Percentiles rank a stretch among this genome's conserved stretches.
These are phyloP conservation scores for Arthrobotrys pseudoclavata DNA, from an alignment of 2,329 filamentous ascomycete genomes.

Conservation along the genomic window DNA sequence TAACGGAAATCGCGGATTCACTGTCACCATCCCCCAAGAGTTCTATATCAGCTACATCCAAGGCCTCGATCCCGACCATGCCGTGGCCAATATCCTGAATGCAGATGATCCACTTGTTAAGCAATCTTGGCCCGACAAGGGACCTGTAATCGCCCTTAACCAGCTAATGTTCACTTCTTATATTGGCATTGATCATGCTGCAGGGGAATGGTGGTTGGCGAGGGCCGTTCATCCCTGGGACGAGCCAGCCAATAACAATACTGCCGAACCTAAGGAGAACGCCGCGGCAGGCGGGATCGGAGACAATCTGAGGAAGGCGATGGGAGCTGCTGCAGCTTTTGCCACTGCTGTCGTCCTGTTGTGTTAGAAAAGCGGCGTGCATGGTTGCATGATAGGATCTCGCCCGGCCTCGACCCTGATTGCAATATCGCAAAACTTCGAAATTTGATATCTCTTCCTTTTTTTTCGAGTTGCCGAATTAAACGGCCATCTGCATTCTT, in stretches of 20 bases:
- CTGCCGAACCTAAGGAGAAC: background rate
- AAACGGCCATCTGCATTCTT: slow-evolving; percentile 16
- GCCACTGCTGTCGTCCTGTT: slow-evolving; percentile 33
- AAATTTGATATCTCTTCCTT: slow-evolving; percentile 11
- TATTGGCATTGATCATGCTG: slow-evolving; percentile 38
- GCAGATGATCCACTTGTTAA: background rate
- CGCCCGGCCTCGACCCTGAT: background rate
- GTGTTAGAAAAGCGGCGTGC: slow-evolving; percentile 21
- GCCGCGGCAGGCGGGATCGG: slow-evolving; percentile 27
- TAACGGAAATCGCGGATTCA: slow-evolving; percentile 8
- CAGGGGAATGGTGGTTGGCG: slow-evolving; percentile 43
- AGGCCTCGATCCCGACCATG: background rate
- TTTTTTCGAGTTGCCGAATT: background rate
- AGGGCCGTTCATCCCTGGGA: slow-evolving; percentile 16
- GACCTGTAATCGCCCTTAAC: slow-evolving; percentile 3
- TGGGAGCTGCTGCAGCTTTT: slow-evolving; percentile 34
- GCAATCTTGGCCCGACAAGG: slow-evolving; percentile 1
- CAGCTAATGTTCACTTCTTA: slow-evolving; percentile 22
- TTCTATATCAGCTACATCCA: background rate
- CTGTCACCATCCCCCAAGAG: slow-evolving; percentile 1
- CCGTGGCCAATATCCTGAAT: background rate
- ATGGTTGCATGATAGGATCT: slow-evolving; percentile 5
- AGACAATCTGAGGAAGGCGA: slow-evolving; percentile 7
- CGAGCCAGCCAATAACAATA: background rate
- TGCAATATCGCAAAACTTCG: background rate